Evolutionary conservation across 192 early-diverging fungal genomes (phyloP), one percentile per base, ranked within the genome.

Genomic region (Dispira simplex): DNA sequence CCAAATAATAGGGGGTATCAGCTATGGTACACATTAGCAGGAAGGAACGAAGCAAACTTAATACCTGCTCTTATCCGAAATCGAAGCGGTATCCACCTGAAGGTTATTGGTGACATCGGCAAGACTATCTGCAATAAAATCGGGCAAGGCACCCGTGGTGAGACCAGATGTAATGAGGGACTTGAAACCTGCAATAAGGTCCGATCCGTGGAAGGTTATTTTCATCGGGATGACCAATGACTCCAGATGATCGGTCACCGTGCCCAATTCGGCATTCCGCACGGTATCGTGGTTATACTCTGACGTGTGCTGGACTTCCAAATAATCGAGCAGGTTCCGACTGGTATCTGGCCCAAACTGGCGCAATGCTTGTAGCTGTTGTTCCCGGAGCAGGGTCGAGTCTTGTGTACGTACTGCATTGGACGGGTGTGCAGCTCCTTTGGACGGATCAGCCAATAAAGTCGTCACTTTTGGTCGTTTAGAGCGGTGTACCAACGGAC

Each of bases 121-220:
- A 18, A 51, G 16, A 23, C n/a, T 20, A 20, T 57, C 21, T 1
- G 21, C 3, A 23, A 57, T 23, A 57, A 57, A 57, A 27, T 27
- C 55, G 25, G 55, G 55, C 26, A 57, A 57, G 55, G 25, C n/a
- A 27, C 26, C 55, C 3, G 20, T 57, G 55, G 27, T 27, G n/a
- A 57, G 13, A 14, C 55, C 55, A 16, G 12, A 26, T 14, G 16
- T 26, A 20, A 27, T 25, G n/a, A 57, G 55, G n/a, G n/a, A 14
- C 10, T 57, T 57, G 13, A 57, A 57, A 27, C 55, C 55, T 27
- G 20, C 21, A 28, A 60, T 43, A n/a, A 60, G 39, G 14, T 44
- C 39, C 39, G 58, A 18, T 43, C 58, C 58, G 32, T 3, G 39
- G 39, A 60, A 43, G 11, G 26, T 60, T 10, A 60, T 44, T 11